phyloP scores from a whole-genome alignment of 495 filamentous ascomycete genomes.

The Trichocladium antarcticum region DNA sequence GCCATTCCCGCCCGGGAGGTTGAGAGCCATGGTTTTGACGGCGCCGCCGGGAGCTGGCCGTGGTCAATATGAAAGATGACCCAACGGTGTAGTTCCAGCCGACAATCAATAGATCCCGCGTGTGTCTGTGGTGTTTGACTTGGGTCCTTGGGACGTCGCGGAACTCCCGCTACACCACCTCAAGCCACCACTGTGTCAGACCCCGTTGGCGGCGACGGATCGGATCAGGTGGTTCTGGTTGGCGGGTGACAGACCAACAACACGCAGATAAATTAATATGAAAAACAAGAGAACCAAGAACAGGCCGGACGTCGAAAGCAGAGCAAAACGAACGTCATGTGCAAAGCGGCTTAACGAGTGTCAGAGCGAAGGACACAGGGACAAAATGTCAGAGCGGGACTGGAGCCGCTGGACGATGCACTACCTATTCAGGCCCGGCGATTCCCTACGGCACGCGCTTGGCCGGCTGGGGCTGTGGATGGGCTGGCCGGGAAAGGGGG shows the following conservation, averaged over 20 bases:
- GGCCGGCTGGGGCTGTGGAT: constrained; percentile 5
- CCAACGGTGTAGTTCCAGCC: neutral
- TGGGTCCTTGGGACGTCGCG: neutral
- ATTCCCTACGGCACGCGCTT: constrained; percentile 18
- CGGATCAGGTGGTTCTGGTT: neutral
- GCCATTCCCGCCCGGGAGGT: constrained; percentile 36
- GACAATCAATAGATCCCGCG: neutral
- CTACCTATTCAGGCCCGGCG: constrained; percentile 5
- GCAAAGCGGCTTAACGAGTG: constrained; percentile 26
- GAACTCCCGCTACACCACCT: neutral
- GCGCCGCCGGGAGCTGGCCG: constrained; percentile 16
- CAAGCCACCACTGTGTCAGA: neutral
- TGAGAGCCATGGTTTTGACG: constrained; percentile 34
- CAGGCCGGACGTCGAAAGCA: neutral
- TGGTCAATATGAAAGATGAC: constrained; percentile 2
- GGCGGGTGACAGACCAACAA: too few relatives aligned
- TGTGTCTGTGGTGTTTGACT: neutral
- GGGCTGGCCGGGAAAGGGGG: constrained; percentile 15
- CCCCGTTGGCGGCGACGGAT: constrained; percentile 3
- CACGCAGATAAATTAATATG: neutral
- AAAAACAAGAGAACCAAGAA: constrained; percentile 2
- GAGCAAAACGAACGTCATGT: constrained; percentile 27
- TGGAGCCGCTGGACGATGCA: constrained; percentile 7
- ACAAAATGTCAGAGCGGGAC: constrained; percentile 7
- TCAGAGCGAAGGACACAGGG: constrained; percentile 11